Percentiles rank a stretch among this genome's conserved stretches.
Conservation (phyloP, 768 basidiomycete species). For the Calocera cornea region DNA sequence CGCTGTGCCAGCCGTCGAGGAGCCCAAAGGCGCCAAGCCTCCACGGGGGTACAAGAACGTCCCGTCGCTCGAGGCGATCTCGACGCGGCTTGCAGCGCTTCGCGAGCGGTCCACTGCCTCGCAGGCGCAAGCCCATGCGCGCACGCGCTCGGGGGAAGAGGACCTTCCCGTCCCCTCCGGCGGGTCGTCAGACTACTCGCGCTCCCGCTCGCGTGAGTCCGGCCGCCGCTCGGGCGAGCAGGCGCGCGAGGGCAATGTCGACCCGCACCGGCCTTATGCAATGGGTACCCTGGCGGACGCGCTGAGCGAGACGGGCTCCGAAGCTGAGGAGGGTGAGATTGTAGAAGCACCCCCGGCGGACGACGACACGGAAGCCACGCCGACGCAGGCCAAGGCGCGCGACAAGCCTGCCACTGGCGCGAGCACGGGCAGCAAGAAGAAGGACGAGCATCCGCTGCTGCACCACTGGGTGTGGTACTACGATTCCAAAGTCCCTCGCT, state of each 20-base stretch:
- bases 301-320: conserved; percentile 42
- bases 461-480: conserved; percentile 70
- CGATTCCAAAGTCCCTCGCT: conserved; percentile 51
- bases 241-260: conserved; percentile 39
- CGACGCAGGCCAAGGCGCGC: conserved; percentile 30
- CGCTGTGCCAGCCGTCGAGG: background rate
- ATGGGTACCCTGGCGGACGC: conserved; percentile 22
- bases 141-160: conserved; percentile 1
- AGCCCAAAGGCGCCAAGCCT: conserved; percentile 29
- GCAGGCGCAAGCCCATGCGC: background rate
- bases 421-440: conserved; percentile 49
- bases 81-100: conserved; percentile 59
- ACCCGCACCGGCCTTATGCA: conserved; percentile 24
- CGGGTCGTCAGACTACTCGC: background rate
- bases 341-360: background rate
- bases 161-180: background rate
- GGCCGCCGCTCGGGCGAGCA: background rate
- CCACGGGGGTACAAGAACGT: conserved; percentile 75
- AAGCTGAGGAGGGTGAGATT: background rate
- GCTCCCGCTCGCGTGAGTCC: background rate
- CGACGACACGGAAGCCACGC: background rate
- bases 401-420: too few relatives aligned
- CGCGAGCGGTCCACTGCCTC: conserved; percentile 53
- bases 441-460: conserved; percentile 31
- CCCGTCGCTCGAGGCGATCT: conserved; percentile 73